These are phyloP conservation scores for Coniosporium apollinis DNA, from an alignment of 495 filamentous ascomycete genomes.

Conservation along the genomic window DNA sequence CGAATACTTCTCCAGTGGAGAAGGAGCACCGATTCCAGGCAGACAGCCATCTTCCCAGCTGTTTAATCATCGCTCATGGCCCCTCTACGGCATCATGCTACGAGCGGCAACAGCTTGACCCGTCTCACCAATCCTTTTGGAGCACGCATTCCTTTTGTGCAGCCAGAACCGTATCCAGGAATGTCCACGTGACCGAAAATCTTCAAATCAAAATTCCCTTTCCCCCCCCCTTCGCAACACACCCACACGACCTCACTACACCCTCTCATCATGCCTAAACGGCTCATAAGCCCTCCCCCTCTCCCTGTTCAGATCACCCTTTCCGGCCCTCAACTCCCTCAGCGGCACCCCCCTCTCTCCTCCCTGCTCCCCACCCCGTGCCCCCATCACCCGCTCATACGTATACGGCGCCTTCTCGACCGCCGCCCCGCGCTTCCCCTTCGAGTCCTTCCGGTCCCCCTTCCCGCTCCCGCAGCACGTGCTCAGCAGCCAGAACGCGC, in stretches of 20 bases:
- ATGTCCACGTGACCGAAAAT: too few species aligned
- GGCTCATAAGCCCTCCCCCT: constrained; percentile 27
- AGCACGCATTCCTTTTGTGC: too few species aligned
- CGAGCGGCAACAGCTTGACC: too few species aligned
- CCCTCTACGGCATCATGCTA: too few species aligned
- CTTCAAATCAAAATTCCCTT: too few species aligned
- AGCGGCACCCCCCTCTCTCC: constrained; percentile 9
- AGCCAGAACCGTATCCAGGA: too few species aligned
- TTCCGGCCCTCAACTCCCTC: constrained; percentile 3
- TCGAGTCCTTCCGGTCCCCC: constrained; percentile 13
- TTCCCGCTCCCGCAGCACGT: constrained; percentile 71
- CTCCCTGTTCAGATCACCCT: too few species aligned
- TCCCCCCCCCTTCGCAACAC: constrained; percentile 1
- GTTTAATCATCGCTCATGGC: too few species aligned
- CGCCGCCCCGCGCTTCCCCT: constrained; percentile 5
- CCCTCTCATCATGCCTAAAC: constrained; percentile 18
- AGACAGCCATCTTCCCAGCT: too few species aligned
- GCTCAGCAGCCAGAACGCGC: constrained; percentile 79
- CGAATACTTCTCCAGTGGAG: too few species aligned
- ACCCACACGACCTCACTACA: constrained; percentile 1
- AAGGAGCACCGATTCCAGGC: too few species aligned
- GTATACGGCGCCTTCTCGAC: constrained; percentile 25
- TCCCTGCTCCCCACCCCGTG: constrained; percentile 17
- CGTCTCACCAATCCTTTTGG: too few species aligned
- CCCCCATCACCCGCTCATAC: constrained; percentile 27